These are phyloP conservation scores for Amoebophrya sp. DNA, from an alignment of 169 alveolate genomes.

Conservation along the genomic window DNA sequence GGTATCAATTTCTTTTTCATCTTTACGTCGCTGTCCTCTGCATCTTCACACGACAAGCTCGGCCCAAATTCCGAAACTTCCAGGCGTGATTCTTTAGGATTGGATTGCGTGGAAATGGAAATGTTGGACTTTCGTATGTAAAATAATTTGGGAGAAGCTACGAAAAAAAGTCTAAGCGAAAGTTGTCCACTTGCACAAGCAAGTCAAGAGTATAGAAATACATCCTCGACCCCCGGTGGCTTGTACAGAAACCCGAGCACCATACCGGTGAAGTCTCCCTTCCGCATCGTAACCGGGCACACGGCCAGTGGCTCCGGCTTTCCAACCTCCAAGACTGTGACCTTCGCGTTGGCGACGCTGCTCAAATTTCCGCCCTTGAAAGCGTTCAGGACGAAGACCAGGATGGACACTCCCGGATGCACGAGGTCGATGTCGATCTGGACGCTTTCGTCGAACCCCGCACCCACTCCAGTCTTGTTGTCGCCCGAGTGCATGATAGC, in stretches of 20 bases:
- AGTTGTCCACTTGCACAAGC: too few relatives aligned
- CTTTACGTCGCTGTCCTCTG: too few relatives aligned
- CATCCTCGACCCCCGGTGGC: neutral
- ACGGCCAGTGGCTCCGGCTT: neutral
- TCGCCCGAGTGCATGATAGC: neutral
- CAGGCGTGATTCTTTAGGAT: neutral
- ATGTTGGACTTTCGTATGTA: too few relatives aligned
- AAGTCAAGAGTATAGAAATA: too few relatives aligned
- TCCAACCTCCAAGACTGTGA: neutral
- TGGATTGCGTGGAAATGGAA: too few relatives aligned
- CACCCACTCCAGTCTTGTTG: neutral
- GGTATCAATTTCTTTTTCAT: too few relatives aligned
- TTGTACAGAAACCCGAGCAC: neutral
- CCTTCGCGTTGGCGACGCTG: neutral
- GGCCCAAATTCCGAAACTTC: neutral
- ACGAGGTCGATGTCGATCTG: neutral
- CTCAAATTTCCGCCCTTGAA: neutral
- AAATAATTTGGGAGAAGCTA: too few relatives aligned
- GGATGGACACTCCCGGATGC: neutral
- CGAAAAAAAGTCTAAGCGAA: too few relatives aligned
- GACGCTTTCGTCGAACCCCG: neutral
- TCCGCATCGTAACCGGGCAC: neutral
- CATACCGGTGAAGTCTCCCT: neutral
- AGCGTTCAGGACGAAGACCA: constrained; percentile 1
- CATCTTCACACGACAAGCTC: too few relatives aligned